phyloP scores from a whole-genome alignment of 441 rosid species.

The Monsonia emarginata region DNA sequence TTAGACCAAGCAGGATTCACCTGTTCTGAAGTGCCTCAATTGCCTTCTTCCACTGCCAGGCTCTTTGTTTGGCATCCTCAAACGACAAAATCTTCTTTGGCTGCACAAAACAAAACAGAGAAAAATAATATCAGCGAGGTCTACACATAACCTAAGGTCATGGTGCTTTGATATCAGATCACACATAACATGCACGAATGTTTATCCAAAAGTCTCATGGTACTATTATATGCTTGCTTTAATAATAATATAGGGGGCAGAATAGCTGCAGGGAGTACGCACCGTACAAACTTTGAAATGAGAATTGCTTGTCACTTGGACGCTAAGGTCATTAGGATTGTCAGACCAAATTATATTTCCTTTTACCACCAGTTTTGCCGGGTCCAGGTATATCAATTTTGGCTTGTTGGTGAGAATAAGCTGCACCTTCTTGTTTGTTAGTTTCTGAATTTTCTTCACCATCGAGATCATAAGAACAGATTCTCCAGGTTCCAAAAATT shows the following conservation, averaged over 20 bases:
- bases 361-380: conserved; percentile 71
- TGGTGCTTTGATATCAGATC: neutral
- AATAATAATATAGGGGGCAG: neutral
- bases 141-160: neutral
- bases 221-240: neutral
- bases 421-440: conserved; percentile 94
- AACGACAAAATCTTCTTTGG: conserved; percentile 86
- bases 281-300: conserved; percentile 90
- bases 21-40: conserved; percentile 81
- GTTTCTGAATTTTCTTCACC: conserved; percentile 83
- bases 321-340: conserved; percentile 69
- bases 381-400: conserved; percentile 78
- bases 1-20: conserved; percentile 21
- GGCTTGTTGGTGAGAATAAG: conserved; percentile 96
- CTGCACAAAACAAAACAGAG: conserved; percentile 26
- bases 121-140: too few species aligned
- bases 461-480: conserved; percentile 92
- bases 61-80: conserved; percentile 85
- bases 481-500: conserved; percentile 91
- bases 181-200: too few species aligned
- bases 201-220: too few species aligned
- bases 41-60: conserved; percentile 92
- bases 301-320: conserved; percentile 69
- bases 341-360: conserved; percentile 90
- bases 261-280: conserved; percentile 7